phyloP scores from a whole-genome alignment of 208 protist genomes.

The Leishmania lainsoni region DNA sequence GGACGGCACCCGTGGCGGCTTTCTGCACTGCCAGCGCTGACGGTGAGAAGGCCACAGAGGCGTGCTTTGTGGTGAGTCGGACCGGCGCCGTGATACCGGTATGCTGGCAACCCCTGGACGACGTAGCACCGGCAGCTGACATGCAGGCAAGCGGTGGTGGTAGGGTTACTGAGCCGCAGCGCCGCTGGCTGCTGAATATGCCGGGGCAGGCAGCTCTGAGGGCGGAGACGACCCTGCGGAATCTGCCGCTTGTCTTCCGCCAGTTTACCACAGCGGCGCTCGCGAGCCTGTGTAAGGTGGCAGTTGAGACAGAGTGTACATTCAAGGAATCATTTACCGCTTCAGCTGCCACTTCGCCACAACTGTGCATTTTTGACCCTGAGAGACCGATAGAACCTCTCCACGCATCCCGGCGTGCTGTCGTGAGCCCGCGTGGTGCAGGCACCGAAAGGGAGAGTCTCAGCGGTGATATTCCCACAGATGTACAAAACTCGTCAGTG shows the following conservation, averaged over 20 bases:
- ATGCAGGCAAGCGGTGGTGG: not conserved
- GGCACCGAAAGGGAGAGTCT: not conserved
- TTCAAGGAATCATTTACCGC: not conserved
- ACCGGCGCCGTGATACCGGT: slow-evolving; percentile 15
- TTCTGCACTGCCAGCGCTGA: not conserved
- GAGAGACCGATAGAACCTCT: not conserved
- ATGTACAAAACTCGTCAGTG: not conserved
- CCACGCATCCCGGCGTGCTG: not conserved
- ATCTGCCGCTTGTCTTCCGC: slow-evolving; percentile 41
- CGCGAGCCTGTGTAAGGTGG: slow-evolving; percentile 17
- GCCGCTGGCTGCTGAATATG: slow-evolving; percentile 4
- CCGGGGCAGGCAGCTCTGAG: not conserved
- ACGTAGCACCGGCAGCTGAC: not conserved
- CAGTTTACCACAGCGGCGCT: slow-evolving; percentile 31
- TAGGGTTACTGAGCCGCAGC: not conserved
- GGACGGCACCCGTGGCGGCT: slow-evolving; percentile 4
- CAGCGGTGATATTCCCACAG: not conserved
- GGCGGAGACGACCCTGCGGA: not conserved
- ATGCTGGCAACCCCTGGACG: slow-evolving; percentile 9
- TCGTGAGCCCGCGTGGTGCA: not conserved
- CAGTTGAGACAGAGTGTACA: slow-evolving; percentile 12
- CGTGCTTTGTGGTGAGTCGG: slow-evolving; percentile 9
- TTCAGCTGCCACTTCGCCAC: not conserved
- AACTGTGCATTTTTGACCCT: slow-evolving; percentile 19
- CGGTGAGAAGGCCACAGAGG: not conserved